These are phyloP conservation scores for Aspergillus intermedius DNA, from an alignment of 2,329 filamentous ascomycete genomes.

Conservation along the genomic window DNA sequence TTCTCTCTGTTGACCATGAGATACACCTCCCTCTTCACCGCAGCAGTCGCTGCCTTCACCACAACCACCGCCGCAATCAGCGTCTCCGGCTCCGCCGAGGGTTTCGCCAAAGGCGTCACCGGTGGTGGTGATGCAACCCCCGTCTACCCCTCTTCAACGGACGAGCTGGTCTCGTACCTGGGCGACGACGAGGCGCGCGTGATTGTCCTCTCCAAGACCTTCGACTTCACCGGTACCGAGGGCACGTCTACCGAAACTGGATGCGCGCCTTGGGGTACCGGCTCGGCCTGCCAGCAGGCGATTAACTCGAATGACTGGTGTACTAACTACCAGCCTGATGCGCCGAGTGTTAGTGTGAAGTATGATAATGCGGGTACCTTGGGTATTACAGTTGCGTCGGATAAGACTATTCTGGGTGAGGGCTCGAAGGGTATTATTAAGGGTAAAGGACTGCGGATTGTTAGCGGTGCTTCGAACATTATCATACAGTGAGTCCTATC, in stretches of 20 bases:
- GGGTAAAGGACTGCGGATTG: slow-evolving; percentile 51
- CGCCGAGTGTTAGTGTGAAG: slow-evolving; percentile 39
- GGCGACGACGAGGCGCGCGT: slow-evolving; percentile 48
- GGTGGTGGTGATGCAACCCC: slow-evolving; percentile 52
- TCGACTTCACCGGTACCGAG: slow-evolving; percentile 15
- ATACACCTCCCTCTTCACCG: slow-evolving; percentile 9
- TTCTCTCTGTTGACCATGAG: slow-evolving; percentile 12
- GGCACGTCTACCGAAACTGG: slow-evolving; percentile 45
- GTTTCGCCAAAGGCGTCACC: slow-evolving; percentile 51
- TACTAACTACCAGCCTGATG: slow-evolving; percentile 51
- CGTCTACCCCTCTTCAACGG: slow-evolving; percentile 49
- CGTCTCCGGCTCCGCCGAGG: slow-evolving; percentile 34
- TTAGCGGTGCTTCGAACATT: slow-evolving; percentile 46
- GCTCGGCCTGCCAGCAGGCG: slow-evolving; percentile 49
- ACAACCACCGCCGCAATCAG: slow-evolving; percentile 11
- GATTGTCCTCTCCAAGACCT: slow-evolving; percentile 41
- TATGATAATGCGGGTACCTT: slow-evolving; percentile 48
- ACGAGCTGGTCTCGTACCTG: slow-evolving; percentile 55
- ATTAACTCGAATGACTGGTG: slow-evolving; percentile 58
- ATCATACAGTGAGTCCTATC: slow-evolving; percentile 45
- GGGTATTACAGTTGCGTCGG: slow-evolving; percentile 49
- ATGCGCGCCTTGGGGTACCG: slow-evolving; percentile 54
- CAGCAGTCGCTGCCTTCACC: slow-evolving; percentile 12
- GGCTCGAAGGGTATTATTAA: slow-evolving; percentile 51
- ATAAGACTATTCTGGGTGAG: slow-evolving; percentile 53